These are phyloP conservation scores for Claviceps humidiphila DNA, from an alignment of 2,329 filamentous ascomycete species.

Conservation along the genomic window DNA sequence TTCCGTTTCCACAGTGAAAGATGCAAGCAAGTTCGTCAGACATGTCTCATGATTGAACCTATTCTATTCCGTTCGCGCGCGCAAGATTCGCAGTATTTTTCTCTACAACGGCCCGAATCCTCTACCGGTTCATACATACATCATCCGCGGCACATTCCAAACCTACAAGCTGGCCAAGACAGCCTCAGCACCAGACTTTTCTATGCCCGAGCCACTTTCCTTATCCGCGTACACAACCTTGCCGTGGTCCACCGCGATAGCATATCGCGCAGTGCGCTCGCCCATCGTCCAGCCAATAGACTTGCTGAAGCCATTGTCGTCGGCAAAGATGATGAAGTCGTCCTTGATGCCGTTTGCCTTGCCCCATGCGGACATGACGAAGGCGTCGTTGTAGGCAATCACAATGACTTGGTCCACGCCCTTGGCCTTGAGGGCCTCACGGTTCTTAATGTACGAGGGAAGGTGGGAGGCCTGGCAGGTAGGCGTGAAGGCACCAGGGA, in stretches of 20 bases:
- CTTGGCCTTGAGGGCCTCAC: conserved; percentile 59
- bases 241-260: conserved; percentile 69
- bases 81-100: background rate
- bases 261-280: conserved; percentile 66
- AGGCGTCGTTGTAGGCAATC: conserved; percentile 74
- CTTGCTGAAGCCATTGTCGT: conserved; percentile 59
- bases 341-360: conserved; percentile 73
- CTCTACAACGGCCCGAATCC: background rate
- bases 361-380: conserved; percentile 79
- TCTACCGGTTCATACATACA: too few species aligned
- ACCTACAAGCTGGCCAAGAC: conserved; percentile 38
- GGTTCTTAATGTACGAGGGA: conserved; percentile 64
- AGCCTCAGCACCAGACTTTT: conserved; percentile 38
- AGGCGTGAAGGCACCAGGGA: conserved; percentile 69
- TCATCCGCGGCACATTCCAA: background rate
- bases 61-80: background rate
- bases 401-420: conserved; percentile 73
- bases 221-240: conserved; percentile 71
- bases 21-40: background rate
- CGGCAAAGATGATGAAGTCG: conserved; percentile 63
- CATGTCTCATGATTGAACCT: background rate
- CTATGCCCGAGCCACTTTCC: conserved; percentile 41
- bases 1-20: background rate
- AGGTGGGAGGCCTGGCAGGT: conserved; percentile 74
- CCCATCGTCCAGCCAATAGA: conserved; percentile 64